A percentile compares a stretch with the other conserved stretches of the same genome.
Evolutionary conservation across 2,329 filamentous ascomycete genomes (phyloP).

Genomic region (Emergomyces orientalis): DNA sequence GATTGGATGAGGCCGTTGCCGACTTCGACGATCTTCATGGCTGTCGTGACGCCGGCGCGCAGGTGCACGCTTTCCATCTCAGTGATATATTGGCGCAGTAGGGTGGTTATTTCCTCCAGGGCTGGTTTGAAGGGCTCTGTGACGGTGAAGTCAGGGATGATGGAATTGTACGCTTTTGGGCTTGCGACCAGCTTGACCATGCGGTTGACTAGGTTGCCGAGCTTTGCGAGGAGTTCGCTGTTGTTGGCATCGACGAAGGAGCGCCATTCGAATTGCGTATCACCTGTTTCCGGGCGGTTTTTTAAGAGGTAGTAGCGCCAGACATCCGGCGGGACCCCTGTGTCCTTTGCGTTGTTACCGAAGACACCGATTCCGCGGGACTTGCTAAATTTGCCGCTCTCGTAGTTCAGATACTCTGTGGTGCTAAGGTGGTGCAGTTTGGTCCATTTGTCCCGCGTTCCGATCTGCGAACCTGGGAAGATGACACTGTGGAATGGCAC

Average conservation of each 20-base stretch:
- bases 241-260: slow-evolving; percentile 70
- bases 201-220: slow-evolving; percentile 59
- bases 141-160: slow-evolving; percentile 49
- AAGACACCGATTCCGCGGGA: slow-evolving; percentile 75
- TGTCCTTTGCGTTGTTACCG: slow-evolving; percentile 70
- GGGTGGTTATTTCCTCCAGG: slow-evolving; percentile 42
- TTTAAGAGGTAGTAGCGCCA: slow-evolving; percentile 79
- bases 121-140: slow-evolving; percentile 33
- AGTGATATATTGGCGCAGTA: slow-evolving; percentile 47
- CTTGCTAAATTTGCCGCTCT: slow-evolving; percentile 76
- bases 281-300: slow-evolving; percentile 65
- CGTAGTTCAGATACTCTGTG: slow-evolving; percentile 73
- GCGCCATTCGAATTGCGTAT: slow-evolving; percentile 75
- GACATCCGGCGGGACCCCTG: slow-evolving; percentile 65
- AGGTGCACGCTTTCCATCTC: slow-evolving; percentile 54
- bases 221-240: slow-evolving; percentile 60
- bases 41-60: slow-evolving; percentile 45
- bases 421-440: slow-evolving; percentile 73
- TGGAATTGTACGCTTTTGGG: slow-evolving; percentile 58
- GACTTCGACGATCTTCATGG: slow-evolving; percentile 49
- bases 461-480: slow-evolving; percentile 74
- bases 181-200: slow-evolving; percentile 42
- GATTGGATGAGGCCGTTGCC: slow-evolving; percentile 54
- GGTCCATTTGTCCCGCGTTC: slow-evolving; percentile 71
- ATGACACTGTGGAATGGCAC: slow-evolving; percentile 73